These are phyloP conservation scores for Xerocomus potaroensis DNA, from an alignment of 768 basidiomycete species.

Conservation along the genomic window DNA sequence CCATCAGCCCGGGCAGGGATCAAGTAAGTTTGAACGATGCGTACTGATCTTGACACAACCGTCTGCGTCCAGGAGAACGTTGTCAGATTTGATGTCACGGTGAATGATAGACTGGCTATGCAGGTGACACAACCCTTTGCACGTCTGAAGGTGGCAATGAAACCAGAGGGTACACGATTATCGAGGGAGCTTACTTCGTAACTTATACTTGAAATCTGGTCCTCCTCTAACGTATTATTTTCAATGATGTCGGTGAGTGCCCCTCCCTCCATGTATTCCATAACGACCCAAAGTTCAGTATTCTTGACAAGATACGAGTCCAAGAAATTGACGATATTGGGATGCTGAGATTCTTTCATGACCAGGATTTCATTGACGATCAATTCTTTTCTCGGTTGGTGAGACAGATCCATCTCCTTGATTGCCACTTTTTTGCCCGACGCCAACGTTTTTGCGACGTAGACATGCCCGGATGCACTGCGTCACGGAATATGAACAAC, in stretches of 20 bases:
- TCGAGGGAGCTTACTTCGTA: slow-evolving; percentile 63
- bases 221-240: slow-evolving; percentile 91
- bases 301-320: slow-evolving; percentile 86
- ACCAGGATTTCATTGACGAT: slow-evolving; percentile 98
- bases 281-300: slow-evolving; percentile 93
- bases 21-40: slow-evolving; percentile 29
- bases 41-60: slow-evolving; percentile 97
- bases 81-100: slow-evolving; percentile 96
- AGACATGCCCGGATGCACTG: slow-evolving; percentile 96
- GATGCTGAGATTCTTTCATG: slow-evolving; percentile 97
- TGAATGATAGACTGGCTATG: slow-evolving; percentile 95
- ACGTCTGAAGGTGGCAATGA: slow-evolving; percentile 55
- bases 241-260: slow-evolving; percentile 97
- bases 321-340: slow-evolving; percentile 95
- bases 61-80: slow-evolving; percentile 87
- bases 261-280: slow-evolving; percentile 99
- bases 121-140: slow-evolving; percentile 89
- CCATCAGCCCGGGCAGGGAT: slow-evolving; percentile 2
- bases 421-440: slow-evolving; percentile 90
- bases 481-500: slow-evolving; percentile 10
- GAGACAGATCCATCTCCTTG: slow-evolving; percentile 96
- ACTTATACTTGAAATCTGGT: slow-evolving; percentile 90
- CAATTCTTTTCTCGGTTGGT: slow-evolving; percentile 94
- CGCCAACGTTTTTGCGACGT: slow-evolving; percentile 87
- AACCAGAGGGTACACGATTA: neutral